A percentile compares a stretch with the other conserved stretches of the same genome.
These are phyloP conservation scores for Nannochloris sp. DNA, from an alignment of 139 green algal genomes.

Conservation along the genomic window DNA sequence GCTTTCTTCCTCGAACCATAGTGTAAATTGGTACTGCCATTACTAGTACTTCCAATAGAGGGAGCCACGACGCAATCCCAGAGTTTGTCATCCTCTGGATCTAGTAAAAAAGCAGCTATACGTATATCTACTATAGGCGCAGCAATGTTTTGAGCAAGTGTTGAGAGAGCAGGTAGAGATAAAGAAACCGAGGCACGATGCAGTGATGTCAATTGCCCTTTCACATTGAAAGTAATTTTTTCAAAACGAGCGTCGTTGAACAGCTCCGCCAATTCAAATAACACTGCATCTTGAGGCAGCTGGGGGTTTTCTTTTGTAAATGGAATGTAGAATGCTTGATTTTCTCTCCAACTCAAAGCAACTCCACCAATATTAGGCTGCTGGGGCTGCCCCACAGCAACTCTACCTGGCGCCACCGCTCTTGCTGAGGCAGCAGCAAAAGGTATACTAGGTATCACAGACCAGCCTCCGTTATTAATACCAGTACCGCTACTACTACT, in stretches of 20 bases:
- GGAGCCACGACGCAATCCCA: neutral
- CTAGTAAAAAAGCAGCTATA: slow-evolving; percentile 58
- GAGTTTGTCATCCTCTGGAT: slow-evolving; percentile 36
- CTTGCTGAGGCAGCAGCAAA: no score
- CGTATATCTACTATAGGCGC: slow-evolving; percentile 65
- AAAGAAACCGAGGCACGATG: neutral
- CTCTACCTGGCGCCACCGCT: no score
- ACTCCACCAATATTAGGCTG: no score
- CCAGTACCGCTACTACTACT: no score
- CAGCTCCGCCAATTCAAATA: slow-evolving; percentile 17
- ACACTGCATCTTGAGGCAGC: no score
- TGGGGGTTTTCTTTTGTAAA: no score
- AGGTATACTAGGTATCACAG: no score
- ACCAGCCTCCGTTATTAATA: no score
- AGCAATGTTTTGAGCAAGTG: slow-evolving; percentile 6
- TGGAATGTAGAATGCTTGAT: no score
- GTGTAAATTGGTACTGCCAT: no score
- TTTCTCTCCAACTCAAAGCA: no score
- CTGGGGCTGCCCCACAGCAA: no score
- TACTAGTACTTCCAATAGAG: neutral
- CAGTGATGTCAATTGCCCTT: slow-evolving; percentile 43
- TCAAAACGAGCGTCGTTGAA: slow-evolving; percentile 13
- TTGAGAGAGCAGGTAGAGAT: neutral
- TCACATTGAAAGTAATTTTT: slow-evolving; percentile 48
- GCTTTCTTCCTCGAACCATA: neutral